Conservation (phyloP, 768 basidiomycete species). For the Lactarius akahatsu region DNA sequence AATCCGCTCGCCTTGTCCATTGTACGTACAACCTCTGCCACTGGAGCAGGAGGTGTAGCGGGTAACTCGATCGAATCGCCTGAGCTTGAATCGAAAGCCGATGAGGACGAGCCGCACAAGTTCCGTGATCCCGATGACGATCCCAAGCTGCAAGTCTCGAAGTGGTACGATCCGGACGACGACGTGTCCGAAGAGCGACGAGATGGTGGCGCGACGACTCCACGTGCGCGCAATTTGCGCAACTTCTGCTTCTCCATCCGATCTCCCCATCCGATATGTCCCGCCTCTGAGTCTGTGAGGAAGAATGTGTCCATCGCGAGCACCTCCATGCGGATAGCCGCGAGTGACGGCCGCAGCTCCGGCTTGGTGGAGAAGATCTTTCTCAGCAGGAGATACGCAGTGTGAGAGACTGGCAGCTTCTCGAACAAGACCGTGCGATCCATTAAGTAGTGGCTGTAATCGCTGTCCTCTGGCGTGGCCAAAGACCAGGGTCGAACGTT, state of each 20-base stretch:
- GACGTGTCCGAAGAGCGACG: not conserved
- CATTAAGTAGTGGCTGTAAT: slow-evolving; percentile 5
- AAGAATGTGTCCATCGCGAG: slow-evolving; percentile 59
- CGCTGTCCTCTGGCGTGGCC: slow-evolving; percentile 8
- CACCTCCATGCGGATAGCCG: slow-evolving; percentile 58
- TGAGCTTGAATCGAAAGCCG: not conserved
- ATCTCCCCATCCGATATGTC: slow-evolving; percentile 1
- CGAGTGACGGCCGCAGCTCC: slow-evolving; percentile 56
- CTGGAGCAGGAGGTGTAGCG: not conserved
- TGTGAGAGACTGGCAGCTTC: slow-evolving; percentile 35
- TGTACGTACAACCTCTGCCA: not conserved
- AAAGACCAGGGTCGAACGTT: slow-evolving; percentile 1
- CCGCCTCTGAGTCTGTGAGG: slow-evolving; percentile 47
- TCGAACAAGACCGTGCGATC: slow-evolving; percentile 3
- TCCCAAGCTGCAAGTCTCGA: not conserved
- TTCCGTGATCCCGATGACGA: not conserved
- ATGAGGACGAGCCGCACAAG: not conserved
- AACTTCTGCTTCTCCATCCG: not conserved
- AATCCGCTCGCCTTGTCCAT: not conserved
- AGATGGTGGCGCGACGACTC: accelerated
- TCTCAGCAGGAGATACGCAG: slow-evolving; percentile 46
- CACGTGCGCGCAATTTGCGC: not conserved
- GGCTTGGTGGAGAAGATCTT: slow-evolving; percentile 67
- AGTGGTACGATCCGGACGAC: not conserved
- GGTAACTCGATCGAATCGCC: not conserved